Conservation (phyloP, 2,329 filamentous ascomycete species). For the Colletotrichum theobromicola region DNA sequence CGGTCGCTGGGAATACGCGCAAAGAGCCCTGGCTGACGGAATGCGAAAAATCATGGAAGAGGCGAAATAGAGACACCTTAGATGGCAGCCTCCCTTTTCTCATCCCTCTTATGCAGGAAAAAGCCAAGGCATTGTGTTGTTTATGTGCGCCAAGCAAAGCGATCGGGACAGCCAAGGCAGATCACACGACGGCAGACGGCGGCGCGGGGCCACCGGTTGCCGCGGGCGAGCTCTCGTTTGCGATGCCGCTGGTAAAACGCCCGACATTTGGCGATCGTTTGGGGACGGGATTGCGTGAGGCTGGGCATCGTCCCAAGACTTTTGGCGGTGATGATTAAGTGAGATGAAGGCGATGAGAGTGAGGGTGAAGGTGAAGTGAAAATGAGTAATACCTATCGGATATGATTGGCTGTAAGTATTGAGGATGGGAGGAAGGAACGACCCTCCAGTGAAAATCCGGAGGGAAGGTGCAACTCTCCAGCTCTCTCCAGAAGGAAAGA, state of each 20-base stretch:
- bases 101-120: neutral
- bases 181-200: slow-evolving; percentile 13
- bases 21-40: neutral
- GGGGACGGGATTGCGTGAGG: neutral
- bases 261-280: neutral
- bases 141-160: slow-evolving; percentile 12
- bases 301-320: neutral
- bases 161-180: slow-evolving; percentile 20
- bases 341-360: neutral
- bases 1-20: neutral
- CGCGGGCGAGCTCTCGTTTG: neutral
- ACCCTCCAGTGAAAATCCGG: neutral
- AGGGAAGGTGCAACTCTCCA: neutral
- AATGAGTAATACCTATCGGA: neutral
- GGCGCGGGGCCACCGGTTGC: neutral
- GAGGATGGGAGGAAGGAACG: neutral
- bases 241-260: neutral
- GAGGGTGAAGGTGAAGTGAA: neutral
- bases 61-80: neutral
- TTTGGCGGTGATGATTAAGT: neutral
- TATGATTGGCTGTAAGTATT: neutral
- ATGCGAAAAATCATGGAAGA: neutral
- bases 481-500: neutral
- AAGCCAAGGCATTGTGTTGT: neutral
- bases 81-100: neutral